Base-by-base conservation (phyloP, 345 rosid genomes). In the Eucalyptus marginata region DNA sequence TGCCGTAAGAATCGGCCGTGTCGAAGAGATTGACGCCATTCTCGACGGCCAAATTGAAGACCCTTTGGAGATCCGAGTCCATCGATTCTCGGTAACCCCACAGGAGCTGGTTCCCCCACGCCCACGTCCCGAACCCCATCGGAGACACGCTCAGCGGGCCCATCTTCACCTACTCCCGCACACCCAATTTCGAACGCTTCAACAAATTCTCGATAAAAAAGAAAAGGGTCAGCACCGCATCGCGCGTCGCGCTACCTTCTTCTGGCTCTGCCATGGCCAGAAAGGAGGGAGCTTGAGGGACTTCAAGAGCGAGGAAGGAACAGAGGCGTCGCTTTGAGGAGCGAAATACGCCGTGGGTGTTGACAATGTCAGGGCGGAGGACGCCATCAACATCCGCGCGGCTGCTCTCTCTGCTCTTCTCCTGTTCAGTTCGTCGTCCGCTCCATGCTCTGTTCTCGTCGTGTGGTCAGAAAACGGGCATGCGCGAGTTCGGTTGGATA, bases 101-200 rank as follows among this genome's bases (percentile, higher is more conserved):
- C 43, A 97, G 95, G 86, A 97, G 94, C 92, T 96, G 98, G 92
- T 97, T 97, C 24, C 97, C 99, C 99, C 99, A 96, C 58, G 99
- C 99, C 99, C 99, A 97, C 22, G 99, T 96, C 59, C 99, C 99
- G 90, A 96, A 96, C 79, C 99, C 99, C 98, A 96, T 96, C 3
- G 99, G 99, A 86, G 99, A 96, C 85, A 95, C 98, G 76, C 92
- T 95, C 86, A 95, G 18, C 44, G 98, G 98, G n/a, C 98, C 99
- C 93, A 96, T 92, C 94, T 95, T 95, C 86, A 96, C 96, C 99
- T 97, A 76, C 8, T 9, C 7, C 47, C 83, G 83, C 83, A 20
- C 62, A 56, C 62, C 83, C 83, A 76, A 20, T 20, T 76, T 76
- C 83, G 7, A 40, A 76, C 24, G 15, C 83, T 10, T 76, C 47